Base-by-base conservation (phyloP, 768 basidiomycete species). In the Panellus pusillus region DNA sequence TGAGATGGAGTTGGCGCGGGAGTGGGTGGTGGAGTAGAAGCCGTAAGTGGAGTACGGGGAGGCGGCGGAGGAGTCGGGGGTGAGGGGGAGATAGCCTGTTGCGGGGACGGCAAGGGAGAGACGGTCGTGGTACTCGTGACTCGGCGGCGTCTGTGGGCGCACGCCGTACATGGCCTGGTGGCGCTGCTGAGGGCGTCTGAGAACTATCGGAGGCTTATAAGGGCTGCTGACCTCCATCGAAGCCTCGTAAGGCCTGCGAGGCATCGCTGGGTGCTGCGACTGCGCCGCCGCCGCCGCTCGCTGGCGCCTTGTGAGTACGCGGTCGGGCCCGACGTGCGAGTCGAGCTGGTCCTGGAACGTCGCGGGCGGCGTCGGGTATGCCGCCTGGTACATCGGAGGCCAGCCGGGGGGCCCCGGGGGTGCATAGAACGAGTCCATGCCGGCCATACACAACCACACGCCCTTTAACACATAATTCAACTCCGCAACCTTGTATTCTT, bases 261-360 rank as follows among this genome's bases (percentile, higher is more conserved):
- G 52, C 4, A 24, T 17, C 0, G 55, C 47, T n/a, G 47, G 52
- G 52, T 68, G 70, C 49, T 68, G 61, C 41, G 62, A 63, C 24
- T 24, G 24, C 6, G 24, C 24, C 6, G 24, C 24, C 2, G 24
- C 24, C 24, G 24, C 24, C 36, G 69, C 64, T 50, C 68, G 71
- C 60, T 76, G 77, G 37, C 78, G 70, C 38, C 82, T 76, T 37
- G 76, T 75, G 29, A 71, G 54, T 45, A 72, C 68, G 55, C 83
- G 79, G 55, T 70, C 69, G 43, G 83, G 81, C 0, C 82, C 83
- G 56, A 81, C 76, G 68, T 74, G 80, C 28, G 79, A 69, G 12
- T 78, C 70, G 36, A 80, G 69, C 67, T 80, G 80, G 48, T 51
- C 64, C 3, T 35, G 32, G 32, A 35, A 35, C 3, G 32, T 11